Percentiles rank a stretch among this genome's conserved stretches.
phyloP scores from a whole-genome alignment of 768 basidiomycete genomes.

The Boletus fagicola region DNA sequence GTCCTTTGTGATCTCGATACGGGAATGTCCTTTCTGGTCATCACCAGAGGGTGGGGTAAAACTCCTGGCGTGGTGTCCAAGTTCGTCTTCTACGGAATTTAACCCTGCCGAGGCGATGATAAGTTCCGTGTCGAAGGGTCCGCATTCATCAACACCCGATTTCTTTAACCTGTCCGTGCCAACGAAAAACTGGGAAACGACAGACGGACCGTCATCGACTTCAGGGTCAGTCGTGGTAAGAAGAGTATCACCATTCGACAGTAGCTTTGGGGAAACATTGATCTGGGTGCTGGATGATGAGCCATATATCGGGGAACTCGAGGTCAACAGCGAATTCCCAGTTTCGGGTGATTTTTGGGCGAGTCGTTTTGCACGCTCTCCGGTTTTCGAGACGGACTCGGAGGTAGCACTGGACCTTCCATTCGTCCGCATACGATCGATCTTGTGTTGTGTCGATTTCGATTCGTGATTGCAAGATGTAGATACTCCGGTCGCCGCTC shows the following conservation, averaged over 20 bases:
- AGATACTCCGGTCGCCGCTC: neutral
- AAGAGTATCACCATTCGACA: slow-evolving; percentile 2
- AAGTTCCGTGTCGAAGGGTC: neutral
- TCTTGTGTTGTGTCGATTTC: neutral
- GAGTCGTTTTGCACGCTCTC: neutral
- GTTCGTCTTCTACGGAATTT: neutral
- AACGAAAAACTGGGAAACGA: neutral
- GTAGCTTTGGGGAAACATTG: slow-evolving; percentile 10
- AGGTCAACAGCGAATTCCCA: neutral
- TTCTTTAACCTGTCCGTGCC: neutral
- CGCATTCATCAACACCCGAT: neutral
- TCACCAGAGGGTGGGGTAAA: neutral
- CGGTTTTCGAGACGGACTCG: neutral
- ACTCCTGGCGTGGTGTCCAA: neutral
- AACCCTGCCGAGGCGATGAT: neutral
- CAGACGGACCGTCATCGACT: neutral
- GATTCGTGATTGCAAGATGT: neutral
- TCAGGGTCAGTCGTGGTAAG: neutral
- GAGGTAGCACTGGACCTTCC: slow-evolving; percentile 4
- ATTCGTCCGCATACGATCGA: slow-evolving; percentile 11
- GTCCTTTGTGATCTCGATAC: slow-evolving; percentile 2
- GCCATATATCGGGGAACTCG: slow-evolving; percentile 10
- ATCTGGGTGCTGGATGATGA: slow-evolving; percentile 18
- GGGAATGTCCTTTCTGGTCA: neutral
- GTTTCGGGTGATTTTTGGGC: neutral